Conservation (phyloP, 2,329 filamentous ascomycete species). For the Akanthomyces dipterigenus region DNA sequence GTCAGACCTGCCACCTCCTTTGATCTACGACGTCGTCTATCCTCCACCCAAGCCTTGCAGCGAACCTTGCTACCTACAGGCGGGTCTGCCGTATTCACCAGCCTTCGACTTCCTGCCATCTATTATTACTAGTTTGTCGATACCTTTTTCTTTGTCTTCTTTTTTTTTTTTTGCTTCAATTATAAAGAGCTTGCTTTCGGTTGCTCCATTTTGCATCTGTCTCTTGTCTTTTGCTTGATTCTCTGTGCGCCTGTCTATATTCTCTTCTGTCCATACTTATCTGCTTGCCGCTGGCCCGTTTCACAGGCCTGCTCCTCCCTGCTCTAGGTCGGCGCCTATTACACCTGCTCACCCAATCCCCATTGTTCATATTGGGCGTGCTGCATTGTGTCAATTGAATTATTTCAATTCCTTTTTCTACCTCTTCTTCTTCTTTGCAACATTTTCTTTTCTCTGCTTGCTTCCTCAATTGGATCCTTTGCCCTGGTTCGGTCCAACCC, state of each 20-base stretch:
- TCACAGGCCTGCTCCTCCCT: not conserved
- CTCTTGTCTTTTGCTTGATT: not conserved
- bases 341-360: constrained; percentile 1
- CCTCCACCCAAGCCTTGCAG: constrained; percentile 5
- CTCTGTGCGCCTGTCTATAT: not conserved
- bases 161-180: not conserved
- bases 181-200: not conserved
- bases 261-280: not conserved
- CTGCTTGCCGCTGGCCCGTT: not conserved
- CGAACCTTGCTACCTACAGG: not conserved
- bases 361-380: not conserved
- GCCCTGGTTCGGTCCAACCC: not conserved
- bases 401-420: not conserved
- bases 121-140: constrained; percentile 6
- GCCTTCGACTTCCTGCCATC: constrained; percentile 6
- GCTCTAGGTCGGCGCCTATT: not conserved
- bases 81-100: constrained; percentile 13
- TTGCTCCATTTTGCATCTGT: not conserved
- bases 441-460: not conserved
- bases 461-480: not conserved
- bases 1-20: not conserved
- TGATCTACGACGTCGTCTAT: not conserved
- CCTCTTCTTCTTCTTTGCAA: not conserved
- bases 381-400: not conserved
- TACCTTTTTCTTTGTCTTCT: not conserved